These are phyloP conservation scores for Penicillium occitanis DNA, from an alignment of 2,329 filamentous ascomycete species.

Conservation along the genomic window DNA sequence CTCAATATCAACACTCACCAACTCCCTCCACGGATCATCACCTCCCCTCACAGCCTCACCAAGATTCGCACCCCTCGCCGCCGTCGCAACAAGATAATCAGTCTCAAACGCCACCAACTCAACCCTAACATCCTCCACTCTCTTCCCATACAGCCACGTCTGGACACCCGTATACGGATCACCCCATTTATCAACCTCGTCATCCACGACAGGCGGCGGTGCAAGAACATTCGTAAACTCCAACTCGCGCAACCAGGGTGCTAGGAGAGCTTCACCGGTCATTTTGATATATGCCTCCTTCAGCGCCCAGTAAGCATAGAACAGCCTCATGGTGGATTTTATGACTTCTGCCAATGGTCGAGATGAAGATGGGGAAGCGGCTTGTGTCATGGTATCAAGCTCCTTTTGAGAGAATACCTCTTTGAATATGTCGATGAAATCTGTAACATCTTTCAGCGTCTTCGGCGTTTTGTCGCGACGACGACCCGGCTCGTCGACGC, in stretches of 20 bases:
- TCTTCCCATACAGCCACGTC: constrained; percentile 50
- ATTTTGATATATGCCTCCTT: constrained; percentile 69
- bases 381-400: constrained; percentile 54
- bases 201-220: constrained; percentile 34
- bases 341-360: constrained; percentile 45
- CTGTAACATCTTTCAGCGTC: constrained; percentile 51
- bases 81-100: constrained; percentile 60
- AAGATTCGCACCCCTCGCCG: constrained; percentile 44
- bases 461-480: constrained; percentile 51
- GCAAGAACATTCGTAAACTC: constrained; percentile 61
- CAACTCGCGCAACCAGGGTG: constrained; percentile 59
- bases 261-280: constrained; percentile 62
- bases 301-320: constrained; percentile 65
- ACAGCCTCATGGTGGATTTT: constrained; percentile 59
- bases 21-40: constrained; percentile 39
- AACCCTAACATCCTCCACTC: constrained; percentile 54
- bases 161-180: constrained; percentile 45
- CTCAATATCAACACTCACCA: constrained; percentile 50
- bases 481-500: constrained; percentile 55
- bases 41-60: constrained; percentile 24
- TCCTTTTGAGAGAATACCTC: constrained; percentile 61
- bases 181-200: constrained; percentile 33
- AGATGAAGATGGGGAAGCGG: constrained; percentile 26
- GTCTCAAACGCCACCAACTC: constrained; percentile 60
- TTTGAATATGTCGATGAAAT: constrained; percentile 60